Base-by-base conservation (phyloP, 192 early-diverging fungal species). In the Dispira simplex region DNA sequence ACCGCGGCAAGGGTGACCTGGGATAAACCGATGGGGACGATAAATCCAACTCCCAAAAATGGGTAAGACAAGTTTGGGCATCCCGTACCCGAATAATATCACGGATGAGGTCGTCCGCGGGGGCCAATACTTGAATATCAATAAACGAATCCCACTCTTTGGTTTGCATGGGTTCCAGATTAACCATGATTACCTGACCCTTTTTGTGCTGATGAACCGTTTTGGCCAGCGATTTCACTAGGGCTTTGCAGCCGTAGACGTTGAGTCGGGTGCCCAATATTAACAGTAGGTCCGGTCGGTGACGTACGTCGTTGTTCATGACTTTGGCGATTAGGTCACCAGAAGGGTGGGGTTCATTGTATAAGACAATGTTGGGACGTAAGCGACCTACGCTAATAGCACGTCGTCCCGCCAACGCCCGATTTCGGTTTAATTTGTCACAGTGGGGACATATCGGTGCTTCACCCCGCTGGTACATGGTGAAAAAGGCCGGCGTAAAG, bases 261-360 rank as follows among this genome's bases (percentile, higher is more conserved):
- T 89, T 90, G 28, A 95, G 78, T 16, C 86, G 89, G 14, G 92
- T 95, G 11, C 92, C 92, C 84, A 95, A 89, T 28, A 95, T 85
- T 43, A 95, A 75, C 59, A 95, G 58, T 25, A 91, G 67, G 67
- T 92, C 92, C 5, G 88, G 85, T 13, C 73, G 73, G 58, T 66
- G 75, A 63, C 76, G 71, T 44, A 85, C 62, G 62, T 88, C 86
- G 56, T 51, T 74, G 39, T 71, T 45, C 43, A 79, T 77, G 48
- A 84, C 71, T 56, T 77, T 67, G 62, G 81, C 81, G 73, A 85
- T 88, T 13, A 75, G 67, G 14, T 86, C 84, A 6, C 88, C 90
- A 62, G 81, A 66, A 1, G 83, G 71, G 69, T 95, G 92, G 63
- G 84, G 78, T 69, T 62, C 59, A 45, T 62, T 81, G 68, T 85